These are phyloP conservation scores for Backusella mclennaniae DNA, from an alignment of 192 early-diverging fungal species.

Conservation along the genomic window DNA sequence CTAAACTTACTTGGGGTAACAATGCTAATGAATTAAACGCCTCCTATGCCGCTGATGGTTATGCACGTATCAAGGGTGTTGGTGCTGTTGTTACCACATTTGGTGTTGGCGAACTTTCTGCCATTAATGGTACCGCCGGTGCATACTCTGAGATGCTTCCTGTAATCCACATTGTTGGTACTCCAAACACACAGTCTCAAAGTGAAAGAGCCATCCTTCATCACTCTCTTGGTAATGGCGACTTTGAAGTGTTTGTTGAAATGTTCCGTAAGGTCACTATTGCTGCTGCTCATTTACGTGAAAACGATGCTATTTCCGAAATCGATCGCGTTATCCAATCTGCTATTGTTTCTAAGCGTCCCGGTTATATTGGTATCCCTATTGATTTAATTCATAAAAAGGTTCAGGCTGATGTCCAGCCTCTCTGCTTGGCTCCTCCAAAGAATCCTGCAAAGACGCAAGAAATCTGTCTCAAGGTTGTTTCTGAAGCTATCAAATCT, in stretches of 20 bases:
- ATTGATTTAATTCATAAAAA: slow-evolving; percentile 36
- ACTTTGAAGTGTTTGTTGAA: slow-evolving; percentile 40
- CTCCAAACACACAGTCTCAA: slow-evolving; percentile 47
- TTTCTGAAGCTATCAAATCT: slow-evolving; percentile 27
- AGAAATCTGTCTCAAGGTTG: slow-evolving; percentile 22
- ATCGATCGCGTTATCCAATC: slow-evolving; percentile 39
- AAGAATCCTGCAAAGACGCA: slow-evolving; percentile 28
- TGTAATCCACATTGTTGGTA: slow-evolving; percentile 51
- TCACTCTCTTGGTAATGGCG: slow-evolving; percentile 50
- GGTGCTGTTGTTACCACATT: slow-evolving; percentile 44
- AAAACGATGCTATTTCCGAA: slow-evolving; percentile 33
- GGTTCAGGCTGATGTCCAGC: slow-evolving; percentile 11
- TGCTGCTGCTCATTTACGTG: slow-evolving; percentile 32
- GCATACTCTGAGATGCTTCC: slow-evolving; percentile 48
- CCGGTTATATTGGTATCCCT: slow-evolving; percentile 44
- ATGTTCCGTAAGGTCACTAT: slow-evolving; percentile 43
- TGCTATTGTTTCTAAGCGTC: neutral
- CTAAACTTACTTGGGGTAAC: slow-evolving; percentile 38
- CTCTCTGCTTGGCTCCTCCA: slow-evolving; percentile 15
- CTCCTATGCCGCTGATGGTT: slow-evolving; percentile 47
- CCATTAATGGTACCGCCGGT: slow-evolving; percentile 46
- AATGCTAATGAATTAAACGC: slow-evolving; percentile 42
- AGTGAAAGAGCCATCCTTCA: slow-evolving; percentile 40
- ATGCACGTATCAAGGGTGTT: slow-evolving; percentile 40
- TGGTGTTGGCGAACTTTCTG: slow-evolving; percentile 47